Conservation (phyloP, 139 green algal species). For the Chlamydomonas sp. region DNA sequence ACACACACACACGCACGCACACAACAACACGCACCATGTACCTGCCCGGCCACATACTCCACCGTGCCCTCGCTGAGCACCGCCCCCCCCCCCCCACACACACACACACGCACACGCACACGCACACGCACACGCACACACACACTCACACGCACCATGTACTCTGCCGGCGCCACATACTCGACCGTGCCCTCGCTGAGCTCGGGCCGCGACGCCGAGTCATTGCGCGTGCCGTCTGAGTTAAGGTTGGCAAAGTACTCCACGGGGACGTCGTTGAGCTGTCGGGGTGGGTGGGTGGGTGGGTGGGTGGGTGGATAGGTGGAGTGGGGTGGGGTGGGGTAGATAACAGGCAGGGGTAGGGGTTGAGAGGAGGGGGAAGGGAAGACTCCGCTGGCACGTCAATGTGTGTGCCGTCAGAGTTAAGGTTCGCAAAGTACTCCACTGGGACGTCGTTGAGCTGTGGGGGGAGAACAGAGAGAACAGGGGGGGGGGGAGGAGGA, state of each 20-base stretch:
- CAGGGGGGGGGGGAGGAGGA: no score
- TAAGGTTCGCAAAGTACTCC: conserved; percentile 88
- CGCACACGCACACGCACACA: conserved; percentile 80
- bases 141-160: conserved; percentile 77
- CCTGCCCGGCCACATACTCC: conserved; percentile 75
- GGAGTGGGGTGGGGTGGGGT: no score
- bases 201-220: conserved; percentile 80
- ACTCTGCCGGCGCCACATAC: conserved; percentile 84
- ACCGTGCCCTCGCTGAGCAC: conserved; percentile 84
- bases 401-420: conserved; percentile 57
- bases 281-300: no score
- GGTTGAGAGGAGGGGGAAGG: no score
- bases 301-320: no score
- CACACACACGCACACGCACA: no score
- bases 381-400: conserved; percentile 78
- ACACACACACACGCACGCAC: conserved; percentile 80
- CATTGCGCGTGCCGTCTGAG: conserved; percentile 57
- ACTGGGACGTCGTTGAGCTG: conserved; percentile 86
- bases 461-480: no score
- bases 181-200: conserved; percentile 82
- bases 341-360: no score
- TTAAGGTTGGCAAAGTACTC: conserved; percentile 91
- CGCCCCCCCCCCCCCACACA: conserved; percentile 56
- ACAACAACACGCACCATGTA: conserved; percentile 80
- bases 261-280: conserved; percentile 84